A percentile compares a stretch with the other conserved stretches of the same genome.
Conservation (phyloP, 169 alveolate genomes). For the Besnoitia besnoiti region DNA sequence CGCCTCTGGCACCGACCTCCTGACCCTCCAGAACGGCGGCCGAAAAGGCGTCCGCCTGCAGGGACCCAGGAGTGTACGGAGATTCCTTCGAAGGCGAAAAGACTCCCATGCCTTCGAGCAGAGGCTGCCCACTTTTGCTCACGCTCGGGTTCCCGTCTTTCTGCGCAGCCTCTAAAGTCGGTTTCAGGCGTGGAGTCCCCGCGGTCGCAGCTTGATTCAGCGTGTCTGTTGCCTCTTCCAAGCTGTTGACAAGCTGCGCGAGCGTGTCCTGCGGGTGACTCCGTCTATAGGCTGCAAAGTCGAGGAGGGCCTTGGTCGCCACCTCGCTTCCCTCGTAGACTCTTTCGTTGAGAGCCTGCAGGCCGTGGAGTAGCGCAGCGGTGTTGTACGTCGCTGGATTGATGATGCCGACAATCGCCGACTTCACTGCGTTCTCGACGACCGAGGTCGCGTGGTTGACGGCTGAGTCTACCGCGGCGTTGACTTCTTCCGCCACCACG, state of each 20-base stretch:
- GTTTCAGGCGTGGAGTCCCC: constrained; percentile 7
- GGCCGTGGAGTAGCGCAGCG: neutral
- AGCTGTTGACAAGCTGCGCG: constrained; percentile 13
- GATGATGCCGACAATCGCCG: neutral
- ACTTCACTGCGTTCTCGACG: constrained; percentile 11
- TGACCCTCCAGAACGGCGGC: neutral
- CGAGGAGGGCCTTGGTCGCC: constrained; percentile 19
- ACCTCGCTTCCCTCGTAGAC: constrained; percentile 22
- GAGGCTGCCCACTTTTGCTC: neutral
- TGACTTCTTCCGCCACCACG: neutral
- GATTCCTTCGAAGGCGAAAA: neutral
- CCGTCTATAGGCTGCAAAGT: constrained; percentile 33
- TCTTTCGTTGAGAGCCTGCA: constrained; percentile 23
- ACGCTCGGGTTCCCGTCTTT: neutral
- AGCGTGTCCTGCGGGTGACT: constrained; percentile 21
- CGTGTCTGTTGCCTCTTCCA: constrained; percentile 31
- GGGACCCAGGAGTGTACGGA: neutral
- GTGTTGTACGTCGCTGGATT: constrained; percentile 1
- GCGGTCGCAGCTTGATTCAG: constrained; percentile 24
- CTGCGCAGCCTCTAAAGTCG: neutral
- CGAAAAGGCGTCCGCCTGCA: neutral
- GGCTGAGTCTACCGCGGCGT: neutral
- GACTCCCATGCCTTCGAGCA: constrained; percentile 23
- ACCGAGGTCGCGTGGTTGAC: neutral
- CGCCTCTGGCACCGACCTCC: neutral